Base-by-base conservation (phyloP, 257 asterid species). In the Nicotiana paniculata region DNA sequence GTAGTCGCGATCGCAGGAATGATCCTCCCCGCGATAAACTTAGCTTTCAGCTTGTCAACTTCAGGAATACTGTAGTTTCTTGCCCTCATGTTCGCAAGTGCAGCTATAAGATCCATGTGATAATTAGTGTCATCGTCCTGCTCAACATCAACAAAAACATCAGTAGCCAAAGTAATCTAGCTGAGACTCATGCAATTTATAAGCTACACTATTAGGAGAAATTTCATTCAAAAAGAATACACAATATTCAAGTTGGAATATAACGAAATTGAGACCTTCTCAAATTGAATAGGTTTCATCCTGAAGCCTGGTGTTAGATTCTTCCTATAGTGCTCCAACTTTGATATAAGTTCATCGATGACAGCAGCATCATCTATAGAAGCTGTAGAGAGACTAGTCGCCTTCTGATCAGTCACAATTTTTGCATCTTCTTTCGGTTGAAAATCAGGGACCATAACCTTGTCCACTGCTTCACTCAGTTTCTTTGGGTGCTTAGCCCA, bases 21-120 rank as follows among this genome's bases (percentile, higher is more conserved):
- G 70, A 95, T 95, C 84, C 98, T 88, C 55, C 98, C 98, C 0
- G 97, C 98, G 4, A 95, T 95, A 87, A 95, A 90, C 83, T 95
- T 95, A 79, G 98, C 98, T 85, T 91, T 89, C 84, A 95, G 93
- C 83, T 91, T 95, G 85, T 95, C 98, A 11, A 95, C 97, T 88
- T 93, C 97, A 0, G 97, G 98, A 64, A 95, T 89, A 81, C 95
- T 83, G 89, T 95, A 95, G 78, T 95, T 95, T 82, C 98, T 90
- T 28, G 98, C 98, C 89, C 98, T 93, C 98, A 95, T 95, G 90
- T 95, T 95, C 13, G 98, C 98, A 37, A 95, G 97, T 17, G 95
- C 97, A 1, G 98, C 93, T 51, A 95, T 92, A 84, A 92, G 79
- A 86, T 95, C 98, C 97, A 95, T 93, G 85, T 95, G 98, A 88